Conservation (phyloP, 2,329 filamentous ascomycete species). For the Thelonectria blattea region DNA sequence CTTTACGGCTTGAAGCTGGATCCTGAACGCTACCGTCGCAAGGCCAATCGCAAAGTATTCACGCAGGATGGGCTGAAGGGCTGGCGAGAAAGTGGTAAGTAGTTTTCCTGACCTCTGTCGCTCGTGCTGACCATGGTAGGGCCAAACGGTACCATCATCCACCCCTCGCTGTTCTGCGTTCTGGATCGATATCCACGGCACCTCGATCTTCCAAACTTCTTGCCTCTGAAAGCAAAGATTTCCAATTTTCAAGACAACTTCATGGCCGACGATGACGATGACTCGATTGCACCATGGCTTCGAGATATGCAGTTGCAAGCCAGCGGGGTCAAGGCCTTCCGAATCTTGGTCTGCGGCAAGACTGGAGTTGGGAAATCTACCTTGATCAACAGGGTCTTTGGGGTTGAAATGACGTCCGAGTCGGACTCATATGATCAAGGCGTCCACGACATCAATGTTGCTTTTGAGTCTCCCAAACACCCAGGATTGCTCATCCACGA, state of each 20-base stretch:
- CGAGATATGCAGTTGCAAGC: constrained; percentile 31
- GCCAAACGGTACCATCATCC: constrained; percentile 30
- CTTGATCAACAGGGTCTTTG: constrained; percentile 38
- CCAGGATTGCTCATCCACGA: constrained; percentile 36
- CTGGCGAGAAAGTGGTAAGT: constrained; percentile 26
- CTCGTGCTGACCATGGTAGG: background rate
- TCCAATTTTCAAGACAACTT: constrained; percentile 31
- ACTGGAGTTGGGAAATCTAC: constrained; percentile 38
- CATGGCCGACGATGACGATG: constrained; percentile 9
- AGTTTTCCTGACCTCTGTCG: background rate
- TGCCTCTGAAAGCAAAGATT: constrained; percentile 26
- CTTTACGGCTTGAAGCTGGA: constrained; percentile 29
- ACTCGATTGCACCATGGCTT: constrained; percentile 31
- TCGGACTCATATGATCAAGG: constrained; percentile 34
- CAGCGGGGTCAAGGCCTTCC: constrained; percentile 35
- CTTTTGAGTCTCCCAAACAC: constrained; percentile 35
- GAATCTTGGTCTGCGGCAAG: constrained; percentile 35
- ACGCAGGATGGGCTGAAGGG: constrained; percentile 19
- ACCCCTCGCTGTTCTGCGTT: constrained; percentile 34
- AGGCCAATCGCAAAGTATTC: constrained; percentile 28
- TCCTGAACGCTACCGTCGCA: constrained; percentile 25
- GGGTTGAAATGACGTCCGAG: constrained; percentile 35
- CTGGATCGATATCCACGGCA: constrained; percentile 33
- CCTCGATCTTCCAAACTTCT: constrained; percentile 28
- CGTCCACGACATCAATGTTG: constrained; percentile 36